Evolutionary conservation across 805 yeast genomes (phyloP), one percentile per base, ranked within the genome.

Genomic region (Yarrowia bubula): DNA sequence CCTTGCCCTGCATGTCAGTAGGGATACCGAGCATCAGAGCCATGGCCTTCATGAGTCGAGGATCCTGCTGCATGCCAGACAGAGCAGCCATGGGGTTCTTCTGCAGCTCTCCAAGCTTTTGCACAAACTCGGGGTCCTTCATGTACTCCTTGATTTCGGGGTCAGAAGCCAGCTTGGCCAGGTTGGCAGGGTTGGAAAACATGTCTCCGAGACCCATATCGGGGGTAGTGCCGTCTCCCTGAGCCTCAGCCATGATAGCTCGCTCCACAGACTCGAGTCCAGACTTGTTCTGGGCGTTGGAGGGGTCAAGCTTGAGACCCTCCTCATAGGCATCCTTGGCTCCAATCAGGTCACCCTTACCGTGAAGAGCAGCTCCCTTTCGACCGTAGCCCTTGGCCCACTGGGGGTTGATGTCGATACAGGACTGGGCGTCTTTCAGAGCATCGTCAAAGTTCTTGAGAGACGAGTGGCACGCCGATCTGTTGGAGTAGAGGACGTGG

Each of bases 321-420:
- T 88, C 87, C 69, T 85, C 79, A 77, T 91, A 93, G 31, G 88
- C 80, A 32, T 76, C 75, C 70, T 83, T 84, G 51, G 98, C 95
- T 22, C 84, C 89, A 35, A 89, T 92, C 58, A 87, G 82, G 67
- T 89, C 83, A 15, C 91, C 91, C 67, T 89, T 79, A n/a, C 99
- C 99, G 72, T 81, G 87, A 58, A 87, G 85, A 37, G 99, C 99
- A 69, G 98, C 92, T 67, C 90, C 99, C 41, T 89, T 88, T 77
- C 99, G 87, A 73, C 86, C 89, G 80, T 89, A 90, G 55, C 98
- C 99, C 78, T 95, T 95, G 22, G 97, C 92, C 98, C 98, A 95
- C 1, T 87, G 69, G 14, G 92, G 87, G 69, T 89, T 90, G 77
- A 92, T 86, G 71, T 84, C 82, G 64, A 89, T 86, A 78, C 97